Percentiles rank a stretch among this genome's conserved stretches.
Evolutionary conservation across 441 rosid genomes (phyloP).

Genomic region (Pelargonium citronellum): DNA sequence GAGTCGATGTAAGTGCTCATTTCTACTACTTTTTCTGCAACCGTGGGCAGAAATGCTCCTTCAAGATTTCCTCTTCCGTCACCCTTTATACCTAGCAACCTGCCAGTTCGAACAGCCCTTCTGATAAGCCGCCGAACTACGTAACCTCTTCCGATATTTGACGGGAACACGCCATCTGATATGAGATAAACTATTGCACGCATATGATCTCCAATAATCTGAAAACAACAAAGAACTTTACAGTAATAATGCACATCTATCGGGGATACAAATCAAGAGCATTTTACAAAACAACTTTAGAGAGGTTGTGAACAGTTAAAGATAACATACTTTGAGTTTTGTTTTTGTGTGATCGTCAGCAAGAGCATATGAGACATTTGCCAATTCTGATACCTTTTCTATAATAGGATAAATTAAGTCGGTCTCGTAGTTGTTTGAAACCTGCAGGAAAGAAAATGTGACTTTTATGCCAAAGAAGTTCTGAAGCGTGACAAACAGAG

Average conservation of each 20-base stretch:
- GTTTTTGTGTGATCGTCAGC: constrained; percentile 50
- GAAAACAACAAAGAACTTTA: constrained; percentile 21
- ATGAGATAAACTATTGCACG: constrained; percentile 82
- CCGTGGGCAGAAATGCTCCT: constrained; percentile 60
- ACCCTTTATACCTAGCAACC: constrained; percentile 70
- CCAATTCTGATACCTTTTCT: constrained; percentile 60
- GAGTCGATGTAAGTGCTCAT: constrained; percentile 61
- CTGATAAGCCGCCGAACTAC: constrained; percentile 84
- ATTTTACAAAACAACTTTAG: constrained; percentile 9
- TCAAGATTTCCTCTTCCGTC: constrained; percentile 47
- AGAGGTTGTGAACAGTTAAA: constrained; percentile 12
- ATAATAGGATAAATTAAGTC: constrained; percentile 89
- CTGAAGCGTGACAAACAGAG: constrained; percentile 9
- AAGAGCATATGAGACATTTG: constrained; percentile 51
- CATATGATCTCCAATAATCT: constrained; percentile 86
- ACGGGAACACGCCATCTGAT: constrained; percentile 86
- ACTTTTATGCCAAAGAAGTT: constrained; percentile 2
- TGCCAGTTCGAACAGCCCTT: constrained; percentile 82
- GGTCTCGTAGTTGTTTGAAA: constrained; percentile 91
- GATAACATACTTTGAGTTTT: constrained; percentile 51
- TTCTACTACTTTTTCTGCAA: constrained; percentile 77
- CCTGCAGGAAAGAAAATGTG: constrained; percentile 38
- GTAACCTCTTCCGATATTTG: constrained; percentile 92
- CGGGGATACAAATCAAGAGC: constrained; percentile 3
- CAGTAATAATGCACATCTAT: constrained; percentile 10